phyloP scores from a whole-genome alignment of 306 rosid species.

The Acacia acuminata region DNA sequence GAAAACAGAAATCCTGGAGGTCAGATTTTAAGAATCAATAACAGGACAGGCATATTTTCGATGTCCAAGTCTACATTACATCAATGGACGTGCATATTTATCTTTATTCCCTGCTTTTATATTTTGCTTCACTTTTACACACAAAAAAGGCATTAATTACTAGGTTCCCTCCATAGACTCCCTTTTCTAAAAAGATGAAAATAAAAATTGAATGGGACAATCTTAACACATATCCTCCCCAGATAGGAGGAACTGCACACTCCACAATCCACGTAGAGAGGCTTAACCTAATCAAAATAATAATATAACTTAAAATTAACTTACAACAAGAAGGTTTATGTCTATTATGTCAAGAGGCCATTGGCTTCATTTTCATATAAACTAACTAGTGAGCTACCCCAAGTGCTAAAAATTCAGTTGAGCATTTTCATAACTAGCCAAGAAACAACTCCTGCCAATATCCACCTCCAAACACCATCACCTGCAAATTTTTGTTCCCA shows the following conservation, averaged over 20 bases:
- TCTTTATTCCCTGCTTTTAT: constrained; percentile 5
- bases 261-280: too few relatives aligned
- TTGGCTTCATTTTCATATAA: too few relatives aligned
- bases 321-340: too few relatives aligned
- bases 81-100: background rate
- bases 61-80: background rate
- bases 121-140: background rate
- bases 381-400: too few relatives aligned
- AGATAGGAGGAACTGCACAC: too few relatives aligned
- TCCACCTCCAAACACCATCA: constrained; percentile 28
- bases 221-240: too few relatives aligned
- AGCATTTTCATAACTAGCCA: background rate
- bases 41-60: background rate
- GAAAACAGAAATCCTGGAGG: background rate
- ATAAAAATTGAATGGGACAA: too few relatives aligned
- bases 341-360: too few relatives aligned
- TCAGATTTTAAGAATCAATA: background rate
- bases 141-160: background rate
- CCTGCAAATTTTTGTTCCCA: constrained; percentile 31
- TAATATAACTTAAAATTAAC: too few relatives aligned
- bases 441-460: constrained; percentile 24
- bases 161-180: background rate
- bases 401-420: background rate
- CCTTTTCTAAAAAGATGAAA: too few relatives aligned
- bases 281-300: too few relatives aligned